Conservation (phyloP, 495 filamentous ascomycete species). For the Articulospora tetracladia region DNA sequence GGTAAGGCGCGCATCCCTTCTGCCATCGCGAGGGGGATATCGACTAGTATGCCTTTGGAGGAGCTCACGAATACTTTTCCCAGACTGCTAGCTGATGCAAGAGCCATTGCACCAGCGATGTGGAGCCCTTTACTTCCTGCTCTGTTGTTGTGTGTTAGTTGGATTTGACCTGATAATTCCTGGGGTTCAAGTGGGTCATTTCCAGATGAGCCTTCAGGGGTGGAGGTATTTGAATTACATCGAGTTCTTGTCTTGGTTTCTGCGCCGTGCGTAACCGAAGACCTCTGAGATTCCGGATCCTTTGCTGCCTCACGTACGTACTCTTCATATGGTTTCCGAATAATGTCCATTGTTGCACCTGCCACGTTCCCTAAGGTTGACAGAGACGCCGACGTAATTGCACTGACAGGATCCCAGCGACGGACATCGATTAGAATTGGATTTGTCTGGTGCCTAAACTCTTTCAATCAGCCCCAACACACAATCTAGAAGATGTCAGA, state of each 20-base stretch:
- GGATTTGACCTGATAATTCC: not conserved
- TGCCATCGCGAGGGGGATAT: constrained; percentile 10
- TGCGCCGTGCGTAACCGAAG: not conserved
- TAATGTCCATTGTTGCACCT: not conserved
- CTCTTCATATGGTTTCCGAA: not conserved
- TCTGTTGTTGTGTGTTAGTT: not conserved
- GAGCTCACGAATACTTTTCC: constrained; percentile 31
- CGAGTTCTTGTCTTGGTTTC: no score
- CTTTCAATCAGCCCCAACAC: no score
- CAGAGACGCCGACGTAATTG: constrained; percentile 26
- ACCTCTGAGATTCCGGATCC: not conserved
- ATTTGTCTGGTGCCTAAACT: constrained; percentile 3
- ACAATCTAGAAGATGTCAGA: not conserved
- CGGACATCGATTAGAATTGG: constrained; percentile 14
- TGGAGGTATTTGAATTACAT: no score
- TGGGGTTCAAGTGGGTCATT: not conserved
- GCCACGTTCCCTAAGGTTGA: constrained; percentile 16
- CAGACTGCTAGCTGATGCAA: constrained; percentile 28
- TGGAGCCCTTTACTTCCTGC: not conserved
- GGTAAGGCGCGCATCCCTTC: constrained; percentile 49
- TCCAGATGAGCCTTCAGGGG: not conserved
- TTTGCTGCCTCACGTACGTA: not conserved
- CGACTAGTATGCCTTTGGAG: constrained; percentile 26
- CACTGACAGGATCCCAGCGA: constrained; percentile 17
- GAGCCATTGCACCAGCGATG: not conserved